These are phyloP conservation scores for Paxillus ammoniavirescens DNA, from an alignment of 768 basidiomycete genomes.

Conservation along the genomic window DNA sequence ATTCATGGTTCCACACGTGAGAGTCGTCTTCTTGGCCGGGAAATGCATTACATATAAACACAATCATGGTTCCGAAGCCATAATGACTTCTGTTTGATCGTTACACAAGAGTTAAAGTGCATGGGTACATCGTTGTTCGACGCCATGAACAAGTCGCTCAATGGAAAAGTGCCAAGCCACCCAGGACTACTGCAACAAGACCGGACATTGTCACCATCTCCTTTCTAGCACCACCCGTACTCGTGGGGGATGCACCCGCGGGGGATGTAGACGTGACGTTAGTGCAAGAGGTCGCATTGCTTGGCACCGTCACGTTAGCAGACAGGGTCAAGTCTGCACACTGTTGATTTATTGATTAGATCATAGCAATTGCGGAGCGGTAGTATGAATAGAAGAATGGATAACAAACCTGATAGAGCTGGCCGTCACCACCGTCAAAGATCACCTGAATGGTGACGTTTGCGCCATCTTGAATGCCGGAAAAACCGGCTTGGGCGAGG, in stretches of 20 bases:
- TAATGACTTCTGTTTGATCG: background rate
- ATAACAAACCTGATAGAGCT: slow-evolving; percentile 59
- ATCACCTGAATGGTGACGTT: slow-evolving; percentile 74
- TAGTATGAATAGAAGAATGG: background rate
- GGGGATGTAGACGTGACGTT: slow-evolving; percentile 28
- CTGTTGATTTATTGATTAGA: slow-evolving; percentile 33
- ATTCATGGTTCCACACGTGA: background rate
- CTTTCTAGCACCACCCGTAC: slow-evolving; percentile 15
- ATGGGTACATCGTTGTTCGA: background rate
- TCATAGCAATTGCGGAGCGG: background rate
- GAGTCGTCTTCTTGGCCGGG: background rate
- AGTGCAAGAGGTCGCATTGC: slow-evolving; percentile 37
- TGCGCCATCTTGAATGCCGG: slow-evolving; percentile 55
- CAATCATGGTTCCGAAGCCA: background rate
- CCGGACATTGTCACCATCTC: slow-evolving; percentile 9
- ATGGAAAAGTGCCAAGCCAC: slow-evolving; percentile 6
- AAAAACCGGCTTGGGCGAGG: slow-evolving; percentile 47
- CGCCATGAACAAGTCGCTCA: slow-evolving; percentile 5
- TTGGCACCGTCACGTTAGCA: slow-evolving; percentile 46
- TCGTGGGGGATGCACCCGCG: slow-evolving; percentile 6
- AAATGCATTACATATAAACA: background rate
- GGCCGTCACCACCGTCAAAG: slow-evolving; percentile 70
- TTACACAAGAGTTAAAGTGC: background rate
- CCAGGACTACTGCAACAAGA: slow-evolving; percentile 9
- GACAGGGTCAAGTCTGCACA: slow-evolving; percentile 80